Conservation (phyloP, 768 basidiomycete species). For the Rubroboletus pulcherrimus region DNA sequence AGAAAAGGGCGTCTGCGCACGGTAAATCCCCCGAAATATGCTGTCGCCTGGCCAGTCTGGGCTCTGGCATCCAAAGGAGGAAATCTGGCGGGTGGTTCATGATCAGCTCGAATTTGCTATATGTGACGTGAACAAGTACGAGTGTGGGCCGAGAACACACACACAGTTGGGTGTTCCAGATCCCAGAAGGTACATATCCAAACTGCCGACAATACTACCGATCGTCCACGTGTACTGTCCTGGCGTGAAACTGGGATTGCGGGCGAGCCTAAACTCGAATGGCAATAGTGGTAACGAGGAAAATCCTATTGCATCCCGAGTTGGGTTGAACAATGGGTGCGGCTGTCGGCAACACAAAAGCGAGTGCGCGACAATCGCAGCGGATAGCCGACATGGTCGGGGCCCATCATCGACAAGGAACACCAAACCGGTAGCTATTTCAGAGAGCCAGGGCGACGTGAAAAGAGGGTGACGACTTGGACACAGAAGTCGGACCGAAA, state of each 20-base stretch:
- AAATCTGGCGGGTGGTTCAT: background rate
- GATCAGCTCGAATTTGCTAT: background rate
- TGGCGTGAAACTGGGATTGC: slow-evolving; percentile 1
- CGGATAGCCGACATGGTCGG: background rate
- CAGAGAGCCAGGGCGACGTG: background rate
- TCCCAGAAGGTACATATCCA: background rate
- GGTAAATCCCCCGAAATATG: slow-evolving; percentile 12
- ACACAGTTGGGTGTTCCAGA: background rate
- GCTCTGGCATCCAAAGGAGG: background rate
- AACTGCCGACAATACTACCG: slow-evolving; percentile 18
- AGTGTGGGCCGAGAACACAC: background rate
- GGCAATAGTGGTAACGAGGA: background rate
- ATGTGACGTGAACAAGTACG: slow-evolving; percentile 1
- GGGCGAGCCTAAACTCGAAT: background rate
- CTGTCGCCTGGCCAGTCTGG: slow-evolving; percentile 4
- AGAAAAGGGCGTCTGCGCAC: background rate
- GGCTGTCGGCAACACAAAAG: background rate
- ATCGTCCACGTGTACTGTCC: slow-evolving; percentile 2
- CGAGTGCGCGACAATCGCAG: background rate
- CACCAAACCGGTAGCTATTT: background rate
- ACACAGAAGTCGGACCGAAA: background rate
- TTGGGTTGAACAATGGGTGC: slow-evolving; percentile 1
- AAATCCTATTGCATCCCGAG: background rate
- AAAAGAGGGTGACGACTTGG: slow-evolving; percentile 5
- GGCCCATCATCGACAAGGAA: background rate